Conservation (phyloP, 1,139 yeast species). For the Kurtzmaniella quercitrusa region DNA sequence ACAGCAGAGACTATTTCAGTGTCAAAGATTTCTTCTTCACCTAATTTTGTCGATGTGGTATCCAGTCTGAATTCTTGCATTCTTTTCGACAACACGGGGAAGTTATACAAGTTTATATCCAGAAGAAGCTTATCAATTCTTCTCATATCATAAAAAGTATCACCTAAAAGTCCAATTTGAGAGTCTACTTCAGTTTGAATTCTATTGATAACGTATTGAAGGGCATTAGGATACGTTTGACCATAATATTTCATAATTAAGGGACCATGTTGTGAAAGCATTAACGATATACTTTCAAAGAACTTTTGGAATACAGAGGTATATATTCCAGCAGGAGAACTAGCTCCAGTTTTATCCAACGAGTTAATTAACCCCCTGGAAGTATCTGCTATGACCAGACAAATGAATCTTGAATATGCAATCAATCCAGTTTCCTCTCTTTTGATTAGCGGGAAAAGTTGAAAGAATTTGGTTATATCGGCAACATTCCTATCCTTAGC, state of each 20-base stretch:
- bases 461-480: constrained; percentile 72
- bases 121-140: constrained; percentile 52
- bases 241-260: constrained; percentile 74
- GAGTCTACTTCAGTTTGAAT: constrained; percentile 87
- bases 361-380: constrained; percentile 56
- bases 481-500: constrained; percentile 63
- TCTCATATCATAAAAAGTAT: constrained; percentile 77
- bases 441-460: constrained; percentile 82
- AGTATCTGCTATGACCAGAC: constrained; percentile 78
- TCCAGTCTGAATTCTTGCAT: constrained; percentile 13
- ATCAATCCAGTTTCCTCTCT: constrained; percentile 68
- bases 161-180: constrained; percentile 83
- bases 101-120: constrained; percentile 57
- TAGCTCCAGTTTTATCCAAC: constrained; percentile 27
- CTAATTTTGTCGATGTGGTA: constrained; percentile 1
- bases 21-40: constrained; percentile 17
- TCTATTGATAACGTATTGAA: constrained; percentile 62
- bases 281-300: constrained; percentile 80
- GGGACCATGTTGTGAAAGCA: constrained; percentile 81
- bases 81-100: constrained; percentile 39
- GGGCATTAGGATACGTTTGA: constrained; percentile 43
- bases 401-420: constrained; percentile 80
- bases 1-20: constrained; percentile 38
- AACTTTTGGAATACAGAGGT: constrained; percentile 70
- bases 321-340: constrained; percentile 44